Evolutionary conservation across 106 monocot genomes (phyloP), one percentile per base, ranked within the genome.

Genomic region (Agapanthus africanus): DNA sequence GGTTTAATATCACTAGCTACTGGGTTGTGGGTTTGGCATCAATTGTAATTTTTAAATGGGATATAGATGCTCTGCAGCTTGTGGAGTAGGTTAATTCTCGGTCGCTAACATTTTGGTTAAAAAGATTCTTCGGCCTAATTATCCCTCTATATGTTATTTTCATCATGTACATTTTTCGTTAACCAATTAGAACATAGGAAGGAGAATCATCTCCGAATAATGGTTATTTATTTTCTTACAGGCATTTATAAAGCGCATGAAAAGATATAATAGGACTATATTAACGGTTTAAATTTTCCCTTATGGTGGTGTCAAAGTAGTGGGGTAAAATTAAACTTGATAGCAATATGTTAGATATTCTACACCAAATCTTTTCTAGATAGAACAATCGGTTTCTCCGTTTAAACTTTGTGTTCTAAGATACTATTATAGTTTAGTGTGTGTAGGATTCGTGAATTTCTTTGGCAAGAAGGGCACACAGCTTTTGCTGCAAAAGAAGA

Each of bases 391-490:
- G 10, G 27, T 21, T 27, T 4, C 22, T 27, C 15, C 0, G 30
- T 38, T 44, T 47, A 32, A 67, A 21, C 6, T 28, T n/a, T n/a
- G 9, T 33, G 25, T 31, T 3, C 22, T 31, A 27, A 51, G 0
- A 22, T 50, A 50, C 36, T 23, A 34, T 37, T 28, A 16, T 36
- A 4, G 33, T 26, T 54, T 54, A 54, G 26, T 11, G 0, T 65
- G 63, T 79, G 6, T 40, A 94, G 94, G 94, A 94, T 90, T 65
- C 90, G 88, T 16, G 94, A 94, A 67, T 94, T 94, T 71, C 81
- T 94, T 56, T 94, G 94, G 94, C 94, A 94, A 64, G 94, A 94
- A 81, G 94, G 94, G 15, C 94, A 94, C 74, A 94, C 90, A 41
- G 94, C 94, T 75, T 94, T 91, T 85, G 94, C 94, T 28, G 88